Evolutionary conservation across 2,329 filamentous ascomycete genomes (phyloP), one percentile per base, ranked within the genome.

Genomic region (Calonectria montana): DNA sequence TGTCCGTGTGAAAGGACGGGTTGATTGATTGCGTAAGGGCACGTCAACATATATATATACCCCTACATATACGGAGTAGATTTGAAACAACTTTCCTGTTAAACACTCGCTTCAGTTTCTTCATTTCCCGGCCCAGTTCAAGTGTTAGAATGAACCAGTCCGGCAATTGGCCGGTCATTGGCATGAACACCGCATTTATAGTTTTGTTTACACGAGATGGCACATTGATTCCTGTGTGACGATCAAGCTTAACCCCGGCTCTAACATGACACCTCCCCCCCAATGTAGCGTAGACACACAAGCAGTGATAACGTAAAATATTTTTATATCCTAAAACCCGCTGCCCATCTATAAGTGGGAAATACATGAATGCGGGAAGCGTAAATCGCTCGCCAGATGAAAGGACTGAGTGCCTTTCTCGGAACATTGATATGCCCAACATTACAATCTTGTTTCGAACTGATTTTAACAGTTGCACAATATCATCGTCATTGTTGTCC

Each of bases 301-400:
- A 61, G 41, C 29, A 50, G 12, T 18, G 31, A 47, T 12, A 41
- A 67, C 45, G 29, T 29, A 64, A 47, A 65, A 63, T 61, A 70
- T 70, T 53, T 50, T 67, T 71, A 59, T 75, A 73, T 69, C 62
- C 53, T 65, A 69, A 66, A 70, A 59, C 75, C 74, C 78, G 75
- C 75, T 79, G 75, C 77, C 77, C 76, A 76, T 78, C 50, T 74
- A 72, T 70, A 71, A 65, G 69, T 73, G 70, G 70, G 75, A 72
- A 70, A 70, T 78, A 77, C 50, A 77, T 73, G 72, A 73, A 75
- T 68, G 69, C 67, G 57, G 63, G 61, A 72, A 66, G 70, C 72
- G 63, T 64, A 25, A 35, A 70, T 55, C 75, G 68, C 67, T 72
- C 70, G 67, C 66, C 73, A 50, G 53, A 74, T 68, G 64, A 59